These are phyloP conservation scores for Sabuloglossum arenarium DNA, from an alignment of 495 filamentous ascomycete genomes.

Conservation along the genomic window DNA sequence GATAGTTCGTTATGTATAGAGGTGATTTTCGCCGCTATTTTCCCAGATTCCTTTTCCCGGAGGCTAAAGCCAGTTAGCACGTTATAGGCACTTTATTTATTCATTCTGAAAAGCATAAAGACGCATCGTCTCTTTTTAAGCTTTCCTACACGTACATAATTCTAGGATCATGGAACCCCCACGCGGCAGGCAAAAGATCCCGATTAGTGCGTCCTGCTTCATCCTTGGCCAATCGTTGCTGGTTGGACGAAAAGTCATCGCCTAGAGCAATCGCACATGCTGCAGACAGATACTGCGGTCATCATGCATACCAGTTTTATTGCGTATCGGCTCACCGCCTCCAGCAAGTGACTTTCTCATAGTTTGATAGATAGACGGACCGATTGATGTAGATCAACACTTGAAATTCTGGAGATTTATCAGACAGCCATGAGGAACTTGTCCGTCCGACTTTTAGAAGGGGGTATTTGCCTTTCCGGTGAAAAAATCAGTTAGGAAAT, in stretches of 20 bases:
- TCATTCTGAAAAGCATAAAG: too few species aligned
- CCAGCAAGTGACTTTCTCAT: neutral
- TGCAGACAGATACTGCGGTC: neutral
- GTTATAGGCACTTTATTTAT: too few species aligned
- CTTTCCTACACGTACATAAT: neutral
- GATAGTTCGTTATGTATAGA: too few species aligned
- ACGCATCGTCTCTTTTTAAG: too few species aligned
- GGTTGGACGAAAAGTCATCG: conserved; percentile 1
- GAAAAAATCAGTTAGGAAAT: neutral
- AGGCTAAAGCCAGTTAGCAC: too few species aligned
- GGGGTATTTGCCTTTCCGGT: neutral
- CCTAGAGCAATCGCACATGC: neutral
- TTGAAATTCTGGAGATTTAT: neutral
- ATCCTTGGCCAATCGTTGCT: neutral
- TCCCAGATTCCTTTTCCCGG: too few species aligned
- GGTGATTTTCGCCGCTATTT: too few species aligned
- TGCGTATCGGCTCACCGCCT: conserved; percentile 2
- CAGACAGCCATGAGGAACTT: neutral
- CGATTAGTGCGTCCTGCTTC: too few species aligned
- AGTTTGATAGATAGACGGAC: neutral
- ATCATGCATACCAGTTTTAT: neutral
- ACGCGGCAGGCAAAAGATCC: too few species aligned
- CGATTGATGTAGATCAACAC: neutral
- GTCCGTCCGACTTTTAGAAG: neutral
- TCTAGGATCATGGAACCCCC: too few species aligned